A percentile compares a stretch with the other conserved stretches of the same genome.
Evolutionary conservation across 768 basidiomycete species (phyloP).

Genomic region (Boletus vermiculosoides): DNA sequence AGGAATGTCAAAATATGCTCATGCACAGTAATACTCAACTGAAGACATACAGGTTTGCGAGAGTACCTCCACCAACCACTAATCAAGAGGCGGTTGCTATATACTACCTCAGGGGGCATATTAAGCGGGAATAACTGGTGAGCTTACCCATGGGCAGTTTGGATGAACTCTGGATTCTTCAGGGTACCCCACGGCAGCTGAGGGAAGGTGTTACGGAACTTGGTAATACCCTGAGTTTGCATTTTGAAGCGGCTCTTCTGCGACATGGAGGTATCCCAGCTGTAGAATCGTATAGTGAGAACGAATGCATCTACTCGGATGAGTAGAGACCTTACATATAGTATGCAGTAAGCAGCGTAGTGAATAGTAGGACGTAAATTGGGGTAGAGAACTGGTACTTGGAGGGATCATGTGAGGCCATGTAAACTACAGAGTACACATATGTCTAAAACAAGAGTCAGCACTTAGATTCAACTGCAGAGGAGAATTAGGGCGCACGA

Average conservation of each 20-base stretch:
- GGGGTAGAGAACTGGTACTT: constrained; percentile 83
- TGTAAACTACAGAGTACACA: constrained; percentile 96
- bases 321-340: constrained; percentile 58
- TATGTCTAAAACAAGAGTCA: constrained; percentile 61
- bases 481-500: constrained; percentile 52
- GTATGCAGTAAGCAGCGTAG: constrained; percentile 79
- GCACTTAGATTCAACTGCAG: not conserved
- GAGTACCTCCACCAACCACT: constrained; percentile 94
- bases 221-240: constrained; percentile 86
- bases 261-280: constrained; percentile 93
- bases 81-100: constrained; percentile 83
- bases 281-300: constrained; percentile 29
- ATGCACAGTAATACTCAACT: not conserved
- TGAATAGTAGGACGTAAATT: constrained; percentile 69
- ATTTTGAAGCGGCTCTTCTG: constrained; percentile 99
- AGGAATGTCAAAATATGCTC: not conserved
- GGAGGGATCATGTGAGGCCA: constrained; percentile 90
- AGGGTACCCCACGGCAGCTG: constrained; percentile 82
- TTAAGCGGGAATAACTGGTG: not conserved
- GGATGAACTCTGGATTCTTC: constrained; percentile 85
- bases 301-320: not conserved
- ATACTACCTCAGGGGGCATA: constrained; percentile 8
- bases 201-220: constrained; percentile 90
- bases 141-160: constrained; percentile 86
- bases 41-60: constrained; percentile 78